Evolutionary conservation across 257 asterid genomes (phyloP), one percentile per base, ranked within the genome.

Genomic region (Primulina huaijiensis): DNA sequence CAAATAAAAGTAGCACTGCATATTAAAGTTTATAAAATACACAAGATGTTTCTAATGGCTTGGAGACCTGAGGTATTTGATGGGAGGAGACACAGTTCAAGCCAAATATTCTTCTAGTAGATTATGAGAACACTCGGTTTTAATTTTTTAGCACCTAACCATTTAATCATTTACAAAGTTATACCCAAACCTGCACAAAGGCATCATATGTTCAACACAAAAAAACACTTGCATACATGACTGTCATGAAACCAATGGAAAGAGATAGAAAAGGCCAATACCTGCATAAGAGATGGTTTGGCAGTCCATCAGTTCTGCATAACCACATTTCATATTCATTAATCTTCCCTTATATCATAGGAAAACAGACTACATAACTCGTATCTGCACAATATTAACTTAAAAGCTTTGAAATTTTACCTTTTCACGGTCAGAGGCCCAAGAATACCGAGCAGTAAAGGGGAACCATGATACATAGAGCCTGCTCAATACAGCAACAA

Each of bases 381-480:
- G 59, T 57, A n/a, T 55, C 65, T 60, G 59, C 55, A 59, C 17
- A 40, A 69, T 27, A 17, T 59, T 62, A 71, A 46, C 55, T 62
- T 62, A 64, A 27, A 56, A 68, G 56, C 35, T 64, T 58, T 4
- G 59, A 56, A 20, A 53, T 23, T 20, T 79, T 80, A 91, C 97
- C 77, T 86, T 76, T 76, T 82, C 35, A 77, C 83, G 7, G 95
- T 84, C 57, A 94, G 92, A 30, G 99, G 97, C 5, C 97, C 99
- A 14, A 91, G 88, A 70, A 84, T 46, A 11, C 93, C 80, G 58
- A 94, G 92, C 81, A 91, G 69, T 29, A 94, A 77, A 14, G 97
- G 97, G 53, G 99, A 94, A 74, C 99, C 99, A 67, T 91, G 99
- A 80, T 86, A 94, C 99, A 90, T 90, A 2, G 99, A 94, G 75